A percentile compares a stretch with the other conserved stretches of the same genome.
These are phyloP conservation scores for Talaromyces sp. DNA, from an alignment of 2,329 filamentous ascomycete genomes.

Conservation along the genomic window DNA sequence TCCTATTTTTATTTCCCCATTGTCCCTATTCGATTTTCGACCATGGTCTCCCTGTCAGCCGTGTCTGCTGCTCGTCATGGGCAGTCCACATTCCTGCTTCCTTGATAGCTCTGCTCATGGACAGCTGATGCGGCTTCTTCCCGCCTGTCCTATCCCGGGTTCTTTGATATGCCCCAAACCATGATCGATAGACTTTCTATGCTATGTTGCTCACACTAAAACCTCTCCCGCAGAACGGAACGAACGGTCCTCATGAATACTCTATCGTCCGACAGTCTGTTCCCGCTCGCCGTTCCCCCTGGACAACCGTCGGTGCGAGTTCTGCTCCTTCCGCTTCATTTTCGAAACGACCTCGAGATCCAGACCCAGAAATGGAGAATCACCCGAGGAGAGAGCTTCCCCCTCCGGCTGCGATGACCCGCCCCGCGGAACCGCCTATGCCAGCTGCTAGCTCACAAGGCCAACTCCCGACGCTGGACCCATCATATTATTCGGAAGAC, in stretches of 20 bases:
- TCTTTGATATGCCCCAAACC: neutral
- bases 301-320: conserved; percentile 37
- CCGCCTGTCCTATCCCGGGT: neutral
- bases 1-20: neutral
- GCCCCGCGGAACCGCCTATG: conserved; percentile 46
- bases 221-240: conserved; percentile 48
- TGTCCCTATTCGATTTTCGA: neutral
- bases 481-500: conserved; percentile 68
- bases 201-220: conserved; percentile 48
- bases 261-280: conserved; percentile 43
- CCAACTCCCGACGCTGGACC: conserved; percentile 62
- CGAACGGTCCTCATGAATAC: conserved; percentile 52
- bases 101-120: neutral
- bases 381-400: conserved; percentile 66
- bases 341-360: conserved; percentile 46
- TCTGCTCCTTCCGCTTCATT: conserved; percentile 31
- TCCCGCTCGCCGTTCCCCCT: conserved; percentile 40
- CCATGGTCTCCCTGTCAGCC: neutral
- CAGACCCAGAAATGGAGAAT: conserved; percentile 60
- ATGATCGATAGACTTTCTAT: neutral
- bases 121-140: neutral
- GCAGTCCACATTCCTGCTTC: neutral
- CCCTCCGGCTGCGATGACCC: conserved; percentile 64
- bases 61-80: neutral
- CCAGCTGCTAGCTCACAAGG: conserved; percentile 44